A percentile compares a stretch with the other conserved stretches of the same genome.
These are phyloP conservation scores for Poa annua DNA, from an alignment of 176 grass and related monocot species.

Conservation along the genomic window DNA sequence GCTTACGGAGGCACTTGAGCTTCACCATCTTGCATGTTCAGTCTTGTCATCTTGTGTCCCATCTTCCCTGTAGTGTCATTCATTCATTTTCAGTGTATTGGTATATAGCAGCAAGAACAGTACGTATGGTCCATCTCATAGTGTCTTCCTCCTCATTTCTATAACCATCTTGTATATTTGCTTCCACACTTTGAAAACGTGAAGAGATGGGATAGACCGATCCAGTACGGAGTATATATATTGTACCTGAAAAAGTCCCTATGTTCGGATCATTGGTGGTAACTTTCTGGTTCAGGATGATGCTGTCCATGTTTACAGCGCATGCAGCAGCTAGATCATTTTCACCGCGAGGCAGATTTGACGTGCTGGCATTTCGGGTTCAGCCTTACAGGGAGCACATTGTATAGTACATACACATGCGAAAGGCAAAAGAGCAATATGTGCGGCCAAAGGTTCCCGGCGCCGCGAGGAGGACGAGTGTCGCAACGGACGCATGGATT, in stretches of 20 bases:
- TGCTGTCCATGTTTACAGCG: not conserved
- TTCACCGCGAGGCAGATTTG: conserved; percentile 17
- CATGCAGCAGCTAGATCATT: not conserved
- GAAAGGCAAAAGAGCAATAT: not conserved
- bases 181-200: too few species aligned
- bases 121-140: too few species aligned
- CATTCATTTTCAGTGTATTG: not conserved
- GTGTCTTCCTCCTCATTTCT: too few species aligned
- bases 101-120: not conserved
- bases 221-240: too few species aligned
- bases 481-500: not conserved
- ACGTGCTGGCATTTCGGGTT: not conserved
- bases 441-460: not conserved
- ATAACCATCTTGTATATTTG: too few species aligned
- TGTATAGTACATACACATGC: not conserved
- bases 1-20: not conserved
- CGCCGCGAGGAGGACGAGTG: not conserved
- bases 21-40: not conserved
- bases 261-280: not conserved
- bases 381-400: not conserved
- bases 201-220: too few species aligned
- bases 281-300: not conserved
- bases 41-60: not conserved
- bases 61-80: not conserved
- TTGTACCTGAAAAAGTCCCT: not conserved